Conservation (phyloP, 129 eudicot species). For the Tagetes erecta region DNA sequence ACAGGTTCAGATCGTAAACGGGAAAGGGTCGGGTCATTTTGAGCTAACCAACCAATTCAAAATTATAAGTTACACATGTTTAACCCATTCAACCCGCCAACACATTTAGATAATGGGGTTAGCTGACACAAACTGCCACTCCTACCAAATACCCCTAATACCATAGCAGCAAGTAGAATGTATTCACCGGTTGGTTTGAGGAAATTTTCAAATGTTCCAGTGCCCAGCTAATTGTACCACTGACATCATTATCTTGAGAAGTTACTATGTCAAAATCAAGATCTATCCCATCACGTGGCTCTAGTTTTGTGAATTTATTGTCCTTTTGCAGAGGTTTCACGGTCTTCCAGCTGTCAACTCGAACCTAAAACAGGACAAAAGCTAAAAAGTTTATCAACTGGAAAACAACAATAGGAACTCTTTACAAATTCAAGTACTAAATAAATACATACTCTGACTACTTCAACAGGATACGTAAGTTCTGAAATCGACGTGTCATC, state of each 20-base stretch:
- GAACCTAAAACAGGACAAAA: slow-evolving; percentile 48
- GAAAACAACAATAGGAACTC: background rate
- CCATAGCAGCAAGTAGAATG: slow-evolving; percentile 10
- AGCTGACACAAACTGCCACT: background rate
- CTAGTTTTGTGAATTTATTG: slow-evolving; percentile 37
- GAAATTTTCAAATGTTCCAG: slow-evolving; percentile 67
- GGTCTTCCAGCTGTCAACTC: slow-evolving; percentile 71
- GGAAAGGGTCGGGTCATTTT: background rate
- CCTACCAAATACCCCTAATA: background rate
- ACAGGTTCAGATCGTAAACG: background rate
- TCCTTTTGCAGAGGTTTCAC: slow-evolving; percentile 58
- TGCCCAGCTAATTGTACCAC: slow-evolving; percentile 50
- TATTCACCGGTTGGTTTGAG: slow-evolving; percentile 72
- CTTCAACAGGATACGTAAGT: slow-evolving; percentile 61
- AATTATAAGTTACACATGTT: background rate
- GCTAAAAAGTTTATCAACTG: slow-evolving; percentile 1
- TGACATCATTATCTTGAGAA: slow-evolving; percentile 45
- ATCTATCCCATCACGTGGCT: slow-evolving; percentile 56
- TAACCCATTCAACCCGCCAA: background rate
- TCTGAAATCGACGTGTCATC: slow-evolving; percentile 32
- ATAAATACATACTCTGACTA: slow-evolving; percentile 55
- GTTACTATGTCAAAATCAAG: slow-evolving; percentile 53
- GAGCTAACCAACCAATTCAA: background rate
- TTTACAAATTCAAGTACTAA: background rate
- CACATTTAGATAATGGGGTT: background rate